Evolutionary conservation across 306 rosid species (phyloP).

Genomic region (Oemleria cerasiformis): DNA sequence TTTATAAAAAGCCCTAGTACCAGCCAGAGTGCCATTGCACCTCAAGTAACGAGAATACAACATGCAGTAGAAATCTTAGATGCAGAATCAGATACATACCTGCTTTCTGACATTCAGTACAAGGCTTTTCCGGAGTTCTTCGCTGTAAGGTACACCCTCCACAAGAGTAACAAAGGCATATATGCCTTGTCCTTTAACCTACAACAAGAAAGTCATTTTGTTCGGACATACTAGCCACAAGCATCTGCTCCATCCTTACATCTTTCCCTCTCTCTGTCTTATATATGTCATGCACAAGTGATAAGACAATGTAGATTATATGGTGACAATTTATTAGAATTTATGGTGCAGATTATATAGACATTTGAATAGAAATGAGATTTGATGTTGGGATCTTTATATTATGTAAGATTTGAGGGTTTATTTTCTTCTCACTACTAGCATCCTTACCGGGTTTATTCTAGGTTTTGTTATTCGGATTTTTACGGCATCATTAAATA

Average conservation of each 20-base stretch:
- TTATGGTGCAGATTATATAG: neutral
- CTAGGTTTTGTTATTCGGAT: neutral
- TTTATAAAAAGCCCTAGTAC: neutral
- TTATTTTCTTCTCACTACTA: neutral
- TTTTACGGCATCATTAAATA: neutral
- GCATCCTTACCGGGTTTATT: neutral
- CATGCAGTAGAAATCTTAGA: neutral
- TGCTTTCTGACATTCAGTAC: conserved; percentile 71
- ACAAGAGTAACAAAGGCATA: conserved; percentile 91
- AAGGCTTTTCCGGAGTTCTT: conserved; percentile 80
- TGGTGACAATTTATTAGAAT: neutral
- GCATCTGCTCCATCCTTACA: conserved; percentile 10
- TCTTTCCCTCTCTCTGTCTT: neutral
- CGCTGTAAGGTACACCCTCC: conserved; percentile 87
- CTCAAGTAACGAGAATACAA: neutral
- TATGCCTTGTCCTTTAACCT: conserved; percentile 97
- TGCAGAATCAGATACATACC: conserved; percentile 42
- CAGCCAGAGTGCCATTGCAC: neutral
- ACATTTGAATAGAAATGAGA: neutral
- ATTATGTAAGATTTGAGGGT: no score
- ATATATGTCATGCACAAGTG: neutral
- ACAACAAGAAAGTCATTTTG: conserved; percentile 24
- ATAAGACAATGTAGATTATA: neutral
- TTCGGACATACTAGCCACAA: conserved; percentile 22
- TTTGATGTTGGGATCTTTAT: no score